Percentiles rank a stretch among this genome's conserved stretches.
phyloP scores from a whole-genome alignment of 257 asterid species.

The Plantago major region DNA sequence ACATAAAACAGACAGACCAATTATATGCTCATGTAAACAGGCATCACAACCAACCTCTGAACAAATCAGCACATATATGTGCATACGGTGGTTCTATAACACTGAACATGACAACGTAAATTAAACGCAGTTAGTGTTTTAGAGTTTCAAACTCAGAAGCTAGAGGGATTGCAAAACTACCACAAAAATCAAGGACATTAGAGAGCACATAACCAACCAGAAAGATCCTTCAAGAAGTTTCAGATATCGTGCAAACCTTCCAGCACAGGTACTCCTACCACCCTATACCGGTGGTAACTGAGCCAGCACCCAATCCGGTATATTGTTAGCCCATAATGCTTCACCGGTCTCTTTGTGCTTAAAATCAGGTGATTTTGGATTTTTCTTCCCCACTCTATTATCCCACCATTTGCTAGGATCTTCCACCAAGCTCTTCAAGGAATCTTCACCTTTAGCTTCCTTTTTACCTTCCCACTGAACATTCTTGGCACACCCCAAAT shows the following conservation, averaged over 20 bases:
- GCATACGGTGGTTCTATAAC: constrained; percentile 8
- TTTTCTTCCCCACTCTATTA: too few species aligned
- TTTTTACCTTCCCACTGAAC: too few species aligned
- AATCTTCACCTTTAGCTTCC: too few species aligned
- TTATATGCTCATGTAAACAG: constrained; percentile 4
- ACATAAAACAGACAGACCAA: constrained; percentile 3
- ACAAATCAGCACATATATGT: constrained; percentile 22
- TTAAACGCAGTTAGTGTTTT: constrained; percentile 9
- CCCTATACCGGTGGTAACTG: constrained; percentile 60
- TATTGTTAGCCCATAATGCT: too few species aligned
- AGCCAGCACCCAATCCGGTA: constrained; percentile 57
- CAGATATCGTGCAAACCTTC: constrained; percentile 8
- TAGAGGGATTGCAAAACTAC: constrained; percentile 12
- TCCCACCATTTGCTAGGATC: too few species aligned
- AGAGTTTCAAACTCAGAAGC: constrained; percentile 11
- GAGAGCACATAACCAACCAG: not conserved
- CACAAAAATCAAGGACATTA: not conserved
- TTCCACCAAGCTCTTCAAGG: too few species aligned
- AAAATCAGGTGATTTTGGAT: too few species aligned
- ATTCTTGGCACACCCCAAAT: too few species aligned
- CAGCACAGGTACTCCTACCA: too few species aligned
- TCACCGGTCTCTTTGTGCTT: too few species aligned
- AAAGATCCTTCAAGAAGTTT: too few species aligned
- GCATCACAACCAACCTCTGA: constrained; percentile 13
- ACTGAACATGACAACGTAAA: constrained; percentile 10